Evolutionary conservation across 176 grass and related monocot genomes (phyloP).

Genomic region (Miscanthus lutarioriparius): DNA sequence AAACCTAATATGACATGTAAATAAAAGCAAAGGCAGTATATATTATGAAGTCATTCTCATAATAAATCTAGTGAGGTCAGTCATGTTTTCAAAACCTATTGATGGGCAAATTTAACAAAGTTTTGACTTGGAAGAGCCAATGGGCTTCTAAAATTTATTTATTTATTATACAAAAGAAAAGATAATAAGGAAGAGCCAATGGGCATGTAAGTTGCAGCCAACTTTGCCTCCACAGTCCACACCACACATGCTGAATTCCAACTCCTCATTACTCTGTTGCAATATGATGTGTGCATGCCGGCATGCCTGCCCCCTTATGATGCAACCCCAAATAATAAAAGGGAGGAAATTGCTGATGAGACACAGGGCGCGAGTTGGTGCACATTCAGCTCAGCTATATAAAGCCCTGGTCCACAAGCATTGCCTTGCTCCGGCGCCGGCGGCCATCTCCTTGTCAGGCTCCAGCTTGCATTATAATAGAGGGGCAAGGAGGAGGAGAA

Average conservation of each 20-base stretch:
- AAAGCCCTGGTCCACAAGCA: conserved; percentile 4
- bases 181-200: neutral
- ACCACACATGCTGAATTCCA: conserved; percentile 28
- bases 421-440: neutral
- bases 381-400: conserved; percentile 33
- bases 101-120: too few relatives aligned
- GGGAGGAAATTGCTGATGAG: neutral
- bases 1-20: too few relatives aligned
- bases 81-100: too few relatives aligned
- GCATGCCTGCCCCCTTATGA: conserved; percentile 7
- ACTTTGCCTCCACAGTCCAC: conserved; percentile 17
- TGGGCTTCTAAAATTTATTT: too few relatives aligned
- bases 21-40: too few relatives aligned
- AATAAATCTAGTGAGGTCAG: too few relatives aligned
- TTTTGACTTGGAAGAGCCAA: neutral
- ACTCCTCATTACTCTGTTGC: neutral
- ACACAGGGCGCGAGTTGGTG: neutral
- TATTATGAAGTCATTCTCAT: too few relatives aligned
- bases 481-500: neutral
- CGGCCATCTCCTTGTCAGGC: neutral
- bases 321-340: neutral
- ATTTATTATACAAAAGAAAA: too few relatives aligned
- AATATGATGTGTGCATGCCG: neutral
- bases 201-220: neutral
- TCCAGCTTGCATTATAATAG: neutral